Evolutionary conservation across 2,329 filamentous ascomycete species (phyloP), one percentile per base, ranked within the genome.

Genomic region (Sarocladiaceae sp.): DNA sequence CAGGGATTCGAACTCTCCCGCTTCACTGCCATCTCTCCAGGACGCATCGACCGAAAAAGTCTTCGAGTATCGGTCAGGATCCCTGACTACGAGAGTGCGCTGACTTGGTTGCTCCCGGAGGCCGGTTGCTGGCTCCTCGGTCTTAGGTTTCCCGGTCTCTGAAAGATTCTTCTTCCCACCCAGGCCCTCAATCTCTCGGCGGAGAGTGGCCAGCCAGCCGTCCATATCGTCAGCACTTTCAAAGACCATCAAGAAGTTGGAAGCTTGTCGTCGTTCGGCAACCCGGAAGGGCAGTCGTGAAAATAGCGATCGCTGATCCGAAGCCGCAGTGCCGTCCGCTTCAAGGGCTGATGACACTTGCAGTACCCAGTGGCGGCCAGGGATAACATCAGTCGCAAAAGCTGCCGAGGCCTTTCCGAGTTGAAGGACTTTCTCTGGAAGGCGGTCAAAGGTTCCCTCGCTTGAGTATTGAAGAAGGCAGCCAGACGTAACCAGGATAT

Each of bases 321-420:
- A n/a, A 48, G 40, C 35, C 13, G 76, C 62, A 1, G 66, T 70
- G 25, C 80, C 80, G 29, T 87, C 79, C 2, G 78, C 68, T 48
- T 84, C 83, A 53, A 83, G 82, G 8, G 76, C 72, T 31, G 88
- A 86, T 2, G 83, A 86, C 20, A 93, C 81, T 58, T 90, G 88
- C 13, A 93, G 67, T 5, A 93, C 89, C 82, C 87, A 92, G 61
- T 91, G 88, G 55, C 82, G 83, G 5, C 89, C 89, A 3, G 88
- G 87, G 52, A 93, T 90, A 13, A 87, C 75, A 63, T 94, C 89
- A 58, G 84, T 90, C 1, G 86, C 89, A 65, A 90, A 93, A 4
- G 87, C 89, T 11, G 87, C 88, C 3, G 88, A 92, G 46, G 87
- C 80, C 56, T 82, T 84, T n/a, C 82, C 81, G 3, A 94, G 71